Evolutionary conservation across 129 eudicot species (phyloP).

Genomic region (Pittosporum tobira): DNA sequence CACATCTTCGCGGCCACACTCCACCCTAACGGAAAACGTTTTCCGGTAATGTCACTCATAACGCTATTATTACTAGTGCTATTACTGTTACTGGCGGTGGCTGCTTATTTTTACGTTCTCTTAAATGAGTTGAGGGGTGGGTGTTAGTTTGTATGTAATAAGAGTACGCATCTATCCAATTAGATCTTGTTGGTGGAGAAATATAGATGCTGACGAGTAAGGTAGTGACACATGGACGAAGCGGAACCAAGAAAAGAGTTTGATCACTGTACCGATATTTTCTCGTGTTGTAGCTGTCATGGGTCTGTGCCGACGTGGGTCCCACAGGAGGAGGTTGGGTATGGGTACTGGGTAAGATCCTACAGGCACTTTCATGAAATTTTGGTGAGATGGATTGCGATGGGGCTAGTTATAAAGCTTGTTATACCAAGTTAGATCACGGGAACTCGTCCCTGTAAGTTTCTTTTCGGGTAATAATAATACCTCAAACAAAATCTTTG

Average conservation of each 20-base stretch:
- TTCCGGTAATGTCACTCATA: constrained; percentile 22
- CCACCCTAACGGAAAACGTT: constrained; percentile 40
- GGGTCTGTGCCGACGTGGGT: constrained; percentile 59
- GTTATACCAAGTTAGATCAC: too few species aligned
- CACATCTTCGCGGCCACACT: constrained; percentile 43
- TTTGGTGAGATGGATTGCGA: background rate
- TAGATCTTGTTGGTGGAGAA: constrained; percentile 18
- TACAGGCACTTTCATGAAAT: too few species aligned
- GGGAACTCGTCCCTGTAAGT: too few species aligned
- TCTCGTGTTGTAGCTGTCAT: constrained; percentile 29
- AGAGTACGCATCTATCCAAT: constrained; percentile 5
- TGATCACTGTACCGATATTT: constrained; percentile 8
- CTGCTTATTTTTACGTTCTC: background rate
- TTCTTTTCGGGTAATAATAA: too few species aligned
- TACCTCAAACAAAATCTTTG: too few species aligned
- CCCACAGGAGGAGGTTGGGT: constrained; percentile 9
- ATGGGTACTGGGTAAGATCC: too few species aligned
- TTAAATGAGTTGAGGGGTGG: background rate
- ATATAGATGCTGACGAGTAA: constrained; percentile 28
- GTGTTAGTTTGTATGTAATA: constrained; percentile 8
- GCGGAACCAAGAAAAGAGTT: constrained; percentile 45
- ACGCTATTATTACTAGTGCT: too few species aligned
- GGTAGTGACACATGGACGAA: constrained; percentile 46
- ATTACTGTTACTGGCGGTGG: constrained; percentile 8
- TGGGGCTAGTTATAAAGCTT: too few species aligned